phyloP scores from a whole-genome alignment of 768 basidiomycete genomes.

The Krasilnikovozyma curviuscula region DNA sequence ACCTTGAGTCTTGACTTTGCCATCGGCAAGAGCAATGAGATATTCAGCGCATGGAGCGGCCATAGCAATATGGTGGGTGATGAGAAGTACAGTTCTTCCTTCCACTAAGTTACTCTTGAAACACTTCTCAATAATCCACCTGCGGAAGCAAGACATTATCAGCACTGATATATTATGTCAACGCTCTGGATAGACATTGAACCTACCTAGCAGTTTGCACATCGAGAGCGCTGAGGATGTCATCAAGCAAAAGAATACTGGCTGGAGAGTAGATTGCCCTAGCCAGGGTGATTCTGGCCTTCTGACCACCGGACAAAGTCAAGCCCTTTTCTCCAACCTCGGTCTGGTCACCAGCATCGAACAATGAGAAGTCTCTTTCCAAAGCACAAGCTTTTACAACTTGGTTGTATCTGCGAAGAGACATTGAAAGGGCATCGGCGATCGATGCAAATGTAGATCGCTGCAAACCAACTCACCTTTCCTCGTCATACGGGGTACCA shows the following conservation, averaged over 20 bases:
- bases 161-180: neutral
- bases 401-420: too few species aligned
- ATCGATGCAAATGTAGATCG: too few species aligned
- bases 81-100: constrained; percentile 37
- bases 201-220: neutral
- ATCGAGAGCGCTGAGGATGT: constrained; percentile 1
- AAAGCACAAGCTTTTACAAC: constrained; percentile 7
- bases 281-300: constrained; percentile 33
- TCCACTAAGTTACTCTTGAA: constrained; percentile 33
- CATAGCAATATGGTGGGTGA: constrained; percentile 28
- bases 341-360: constrained; percentile 9
- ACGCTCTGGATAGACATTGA: neutral
- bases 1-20: constrained; percentile 19
- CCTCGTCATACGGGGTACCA: constrained; percentile 6
- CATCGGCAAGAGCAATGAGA: constrained; percentile 22
- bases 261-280: constrained; percentile 7
- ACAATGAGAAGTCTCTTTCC: constrained; percentile 7
- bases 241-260: constrained; percentile 3
- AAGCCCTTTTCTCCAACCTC: constrained; percentile 6
- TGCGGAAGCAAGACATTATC: constrained; percentile 15
- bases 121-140: constrained; percentile 36
- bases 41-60: constrained; percentile 24
- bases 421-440: too few species aligned
- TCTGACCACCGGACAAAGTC: constrained; percentile 33
- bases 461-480: too few species aligned